Base-by-base conservation (phyloP, 768 basidiomycete species). In the Mycena venus region DNA sequence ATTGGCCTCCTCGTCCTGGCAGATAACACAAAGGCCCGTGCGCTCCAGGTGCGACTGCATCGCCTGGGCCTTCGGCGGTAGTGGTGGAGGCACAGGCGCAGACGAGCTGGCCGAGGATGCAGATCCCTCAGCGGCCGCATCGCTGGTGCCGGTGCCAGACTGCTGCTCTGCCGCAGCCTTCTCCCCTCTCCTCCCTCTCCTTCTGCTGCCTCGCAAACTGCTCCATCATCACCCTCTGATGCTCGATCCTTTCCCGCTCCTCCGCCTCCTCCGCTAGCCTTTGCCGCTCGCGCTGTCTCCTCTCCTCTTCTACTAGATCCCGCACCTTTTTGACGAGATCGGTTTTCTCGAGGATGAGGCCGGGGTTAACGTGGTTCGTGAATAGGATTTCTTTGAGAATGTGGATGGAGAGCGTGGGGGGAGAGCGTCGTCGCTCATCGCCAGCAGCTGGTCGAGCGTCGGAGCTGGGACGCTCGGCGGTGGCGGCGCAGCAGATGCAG, bases 1-100 rank as follows among this genome's bases (percentile, higher is more conserved):
- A 76, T 95, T 96, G 0, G 97, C 96, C 75, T 98, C 96, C 70
- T 96, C 95, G 75, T 98, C 97, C 80, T 97, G 96, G 79, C 96
- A 98, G 12, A 98, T 90, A 0, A 98, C 95, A 81, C 96, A 98
- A 6, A 97, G 83, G 1, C 97, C 96, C 11, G 90, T 89, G 27
- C 92, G 89, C 74, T 95, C 94, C 15, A 89, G 80, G 44, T 85
- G 83, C 1, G 86, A 82, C 2, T 82, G 80, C 78, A 85, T 82
- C 36, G 83, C 82, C 70, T 84, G 81, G 11, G 86, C 74, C 73
- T 85, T 88, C 8, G 88, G 79, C 27, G 85, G 74, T n/a, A 82
- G 73, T 15, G 81, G 83, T 4, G 85, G 80, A 5, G 81, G 78
- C 2, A 84, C 74, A 44, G 81, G 65, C 31, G 80, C 74, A 44